These are phyloP conservation scores for Guyanaporus albipodus DNA, from an alignment of 768 basidiomycete species.

Conservation along the genomic window DNA sequence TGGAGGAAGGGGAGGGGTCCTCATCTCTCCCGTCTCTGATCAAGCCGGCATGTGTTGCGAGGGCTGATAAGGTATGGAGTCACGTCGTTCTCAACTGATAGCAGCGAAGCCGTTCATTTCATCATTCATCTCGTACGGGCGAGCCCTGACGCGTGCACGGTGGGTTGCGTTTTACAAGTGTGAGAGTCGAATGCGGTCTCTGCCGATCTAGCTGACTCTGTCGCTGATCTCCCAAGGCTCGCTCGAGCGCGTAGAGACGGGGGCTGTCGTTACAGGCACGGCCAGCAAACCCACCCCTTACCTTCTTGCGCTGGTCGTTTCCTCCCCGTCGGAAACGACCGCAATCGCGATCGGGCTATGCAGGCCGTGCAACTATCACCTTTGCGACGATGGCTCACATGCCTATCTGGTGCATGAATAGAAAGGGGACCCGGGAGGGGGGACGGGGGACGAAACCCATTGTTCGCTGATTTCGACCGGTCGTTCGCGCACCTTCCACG, in stretches of 20 bases:
- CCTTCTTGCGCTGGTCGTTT: slow-evolving; percentile 1
- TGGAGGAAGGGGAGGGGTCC: too few relatives aligned
- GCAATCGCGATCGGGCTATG: background rate
- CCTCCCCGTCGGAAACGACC: background rate
- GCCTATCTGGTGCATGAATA: slow-evolving; percentile 4
- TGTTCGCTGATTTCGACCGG: slow-evolving; percentile 19
- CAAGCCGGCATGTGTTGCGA: too few relatives aligned
- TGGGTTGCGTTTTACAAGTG: slow-evolving; percentile 3
- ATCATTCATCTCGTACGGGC: background rate
- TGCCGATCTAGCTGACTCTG: slow-evolving; percentile 7
- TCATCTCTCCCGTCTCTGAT: too few relatives aligned
- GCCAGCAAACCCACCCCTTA: background rate
- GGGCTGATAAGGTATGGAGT: slow-evolving; percentile 18
- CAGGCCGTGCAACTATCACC: background rate
- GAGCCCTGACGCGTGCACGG: slow-evolving; percentile 9
- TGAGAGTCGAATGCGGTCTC: slow-evolving; percentile 11
- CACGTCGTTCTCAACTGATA: slow-evolving; percentile 13
- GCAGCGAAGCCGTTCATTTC: slow-evolving; percentile 14
- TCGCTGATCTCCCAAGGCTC: too few relatives aligned
- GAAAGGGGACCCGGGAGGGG: too few relatives aligned
- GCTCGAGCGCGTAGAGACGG: too few relatives aligned
- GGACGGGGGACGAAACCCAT: slow-evolving; percentile 11
- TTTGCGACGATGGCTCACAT: slow-evolving; percentile 13
- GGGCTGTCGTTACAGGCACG: background rate
- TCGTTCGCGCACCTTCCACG: slow-evolving; percentile 4